Percentiles rank a stretch among this genome's conserved stretches.
Conservation (phyloP, 768 basidiomycete species). For the Cantharellus anzutake region DNA sequence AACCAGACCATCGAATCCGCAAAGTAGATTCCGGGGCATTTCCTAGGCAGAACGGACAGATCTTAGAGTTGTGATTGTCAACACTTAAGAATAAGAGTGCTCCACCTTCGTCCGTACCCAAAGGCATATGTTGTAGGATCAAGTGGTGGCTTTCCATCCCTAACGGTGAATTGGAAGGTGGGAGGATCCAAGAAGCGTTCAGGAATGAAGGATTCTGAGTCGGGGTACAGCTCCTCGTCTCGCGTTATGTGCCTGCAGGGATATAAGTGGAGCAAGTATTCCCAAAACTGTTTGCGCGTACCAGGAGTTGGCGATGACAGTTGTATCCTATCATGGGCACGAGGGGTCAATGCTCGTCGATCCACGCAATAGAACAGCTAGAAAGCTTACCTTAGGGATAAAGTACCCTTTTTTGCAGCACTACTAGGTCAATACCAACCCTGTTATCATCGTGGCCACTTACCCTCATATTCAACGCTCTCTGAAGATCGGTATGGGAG, state of each 20-base stretch:
- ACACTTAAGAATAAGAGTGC: neutral
- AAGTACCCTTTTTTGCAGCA: neutral
- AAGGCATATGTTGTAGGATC: neutral
- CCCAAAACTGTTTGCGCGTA: no score
- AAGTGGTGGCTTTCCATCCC: neutral
- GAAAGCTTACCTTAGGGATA: neutral
- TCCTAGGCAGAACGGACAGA: constrained; percentile 1
- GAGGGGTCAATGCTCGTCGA: no score
- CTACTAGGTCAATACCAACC: no score
- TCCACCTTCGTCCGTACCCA: neutral
- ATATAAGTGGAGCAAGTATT: no score
- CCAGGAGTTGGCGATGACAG: no score
- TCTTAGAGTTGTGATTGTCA: no score
- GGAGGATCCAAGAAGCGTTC: neutral
- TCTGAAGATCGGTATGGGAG: neutral
- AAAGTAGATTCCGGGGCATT: neutral
- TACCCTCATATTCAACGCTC: neutral
- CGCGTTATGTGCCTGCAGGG: neutral
- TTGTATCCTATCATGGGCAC: no score
- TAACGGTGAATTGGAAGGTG: no score
- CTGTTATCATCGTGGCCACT: no score
- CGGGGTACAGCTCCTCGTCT: constrained; percentile 2
- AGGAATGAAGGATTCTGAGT: constrained; percentile 1
- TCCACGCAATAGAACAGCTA: no score
- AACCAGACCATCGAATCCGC: neutral